Conservation (phyloP, 2,329 filamentous ascomycete species). For the Harringtonia aguacate region DNA sequence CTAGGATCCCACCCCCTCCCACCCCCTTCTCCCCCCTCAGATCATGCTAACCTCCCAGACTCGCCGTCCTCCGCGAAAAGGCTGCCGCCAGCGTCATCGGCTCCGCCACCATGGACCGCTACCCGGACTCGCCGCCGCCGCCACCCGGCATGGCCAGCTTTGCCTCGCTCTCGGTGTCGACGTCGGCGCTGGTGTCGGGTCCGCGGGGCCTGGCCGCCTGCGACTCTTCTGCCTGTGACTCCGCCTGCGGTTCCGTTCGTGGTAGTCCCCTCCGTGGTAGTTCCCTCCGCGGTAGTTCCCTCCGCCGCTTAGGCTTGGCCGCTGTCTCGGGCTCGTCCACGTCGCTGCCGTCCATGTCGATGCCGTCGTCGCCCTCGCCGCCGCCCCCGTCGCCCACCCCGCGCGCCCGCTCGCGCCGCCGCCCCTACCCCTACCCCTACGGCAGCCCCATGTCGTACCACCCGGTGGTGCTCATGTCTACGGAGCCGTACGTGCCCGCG, state of each 20-base stretch:
- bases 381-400: background rate
- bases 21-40: background rate
- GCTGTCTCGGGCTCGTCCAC: background rate
- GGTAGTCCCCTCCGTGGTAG: too few species aligned
- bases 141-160: too few species aligned
- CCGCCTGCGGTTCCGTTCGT: too few species aligned
- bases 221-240: too few species aligned
- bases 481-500: slow-evolving; percentile 8
- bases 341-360: background rate
- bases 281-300: too few species aligned
- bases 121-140: slow-evolving; percentile 4
- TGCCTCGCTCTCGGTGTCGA: too few species aligned
- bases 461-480: slow-evolving; percentile 8
- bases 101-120: slow-evolving; percentile 6
- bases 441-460: slow-evolving; percentile 6
- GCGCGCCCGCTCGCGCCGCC: background rate
- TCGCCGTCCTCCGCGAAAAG: slow-evolving; percentile 12
- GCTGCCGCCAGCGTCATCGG: slow-evolving; percentile 12
- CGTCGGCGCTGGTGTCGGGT: too few species aligned
- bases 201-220: too few species aligned
- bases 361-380: background rate
- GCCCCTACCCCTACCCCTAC: background rate
- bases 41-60: background rate
- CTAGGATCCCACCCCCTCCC: background rate
- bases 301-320: too few species aligned